These are phyloP conservation scores for Cyclocybe aegerita DNA, from an alignment of 768 basidiomycete genomes.

Conservation along the genomic window DNA sequence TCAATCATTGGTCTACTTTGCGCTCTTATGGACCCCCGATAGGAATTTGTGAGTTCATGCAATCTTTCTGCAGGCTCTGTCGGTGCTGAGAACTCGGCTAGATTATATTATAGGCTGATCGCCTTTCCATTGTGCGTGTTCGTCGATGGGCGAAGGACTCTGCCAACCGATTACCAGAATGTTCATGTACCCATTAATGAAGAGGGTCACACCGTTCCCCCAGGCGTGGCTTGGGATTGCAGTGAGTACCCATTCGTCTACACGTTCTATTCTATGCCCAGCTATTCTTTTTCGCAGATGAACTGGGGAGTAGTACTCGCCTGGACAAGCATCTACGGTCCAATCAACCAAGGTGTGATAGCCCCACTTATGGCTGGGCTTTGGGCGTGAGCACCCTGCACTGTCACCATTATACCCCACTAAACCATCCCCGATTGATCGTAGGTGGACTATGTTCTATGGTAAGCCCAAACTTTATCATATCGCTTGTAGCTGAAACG, in stretches of 20 bases:
- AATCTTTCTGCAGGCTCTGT: neutral
- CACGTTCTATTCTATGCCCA: neutral
- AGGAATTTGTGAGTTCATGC: neutral
- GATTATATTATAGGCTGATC: neutral
- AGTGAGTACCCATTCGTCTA: neutral
- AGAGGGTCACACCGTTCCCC: neutral
- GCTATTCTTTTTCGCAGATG: neutral
- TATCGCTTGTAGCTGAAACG: too few species aligned
- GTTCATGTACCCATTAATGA: constrained; percentile 3
- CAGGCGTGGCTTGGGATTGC: constrained; percentile 5
- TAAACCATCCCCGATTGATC: neutral
- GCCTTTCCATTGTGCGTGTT: neutral
- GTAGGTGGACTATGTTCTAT: constrained; percentile 4
- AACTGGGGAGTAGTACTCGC: constrained; percentile 1
- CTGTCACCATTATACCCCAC: neutral
- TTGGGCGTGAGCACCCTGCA: neutral
- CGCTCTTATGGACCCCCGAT: neutral
- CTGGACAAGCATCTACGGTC: neutral
- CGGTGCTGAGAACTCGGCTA: neutral
- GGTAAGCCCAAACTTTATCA: neutral
- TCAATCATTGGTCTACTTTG: neutral
- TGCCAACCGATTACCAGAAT: neutral
- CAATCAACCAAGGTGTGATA: neutral
- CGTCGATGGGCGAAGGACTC: neutral
- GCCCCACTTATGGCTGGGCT: neutral